A percentile compares a stretch with the other conserved stretches of the same genome.
These are phyloP conservation scores for Talaromyces liani DNA, from an alignment of 495 filamentous ascomycete species.

Conservation along the genomic window DNA sequence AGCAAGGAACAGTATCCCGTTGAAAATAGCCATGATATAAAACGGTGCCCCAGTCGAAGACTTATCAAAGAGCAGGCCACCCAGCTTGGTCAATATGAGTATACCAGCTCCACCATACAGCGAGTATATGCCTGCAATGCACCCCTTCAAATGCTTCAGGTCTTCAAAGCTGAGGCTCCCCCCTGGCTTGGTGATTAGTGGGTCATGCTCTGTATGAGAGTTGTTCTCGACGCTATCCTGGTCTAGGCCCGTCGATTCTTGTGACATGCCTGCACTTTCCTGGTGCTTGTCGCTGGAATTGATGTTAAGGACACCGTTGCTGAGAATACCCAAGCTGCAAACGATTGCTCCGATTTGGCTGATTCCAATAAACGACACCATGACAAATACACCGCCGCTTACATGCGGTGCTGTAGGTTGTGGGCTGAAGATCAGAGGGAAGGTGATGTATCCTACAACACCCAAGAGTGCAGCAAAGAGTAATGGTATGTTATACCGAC, in stretches of 20 bases:
- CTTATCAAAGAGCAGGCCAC: constrained; percentile 76
- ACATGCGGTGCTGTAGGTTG: constrained; percentile 53
- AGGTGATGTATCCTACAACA: constrained; percentile 64
- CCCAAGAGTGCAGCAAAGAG: constrained; percentile 63
- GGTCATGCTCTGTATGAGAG: constrained; percentile 22
- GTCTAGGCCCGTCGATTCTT: not conserved
- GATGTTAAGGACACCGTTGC: constrained; percentile 59
- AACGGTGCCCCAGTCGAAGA: constrained; percentile 70
- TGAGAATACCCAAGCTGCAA: constrained; percentile 79
- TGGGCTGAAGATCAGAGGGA: constrained; percentile 64
- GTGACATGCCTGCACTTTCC: not conserved
- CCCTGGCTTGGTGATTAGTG: constrained; percentile 19
- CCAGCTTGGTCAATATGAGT: constrained; percentile 81
- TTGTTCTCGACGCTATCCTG: constrained; percentile 14
- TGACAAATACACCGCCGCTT: constrained; percentile 58
- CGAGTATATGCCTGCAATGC: constrained; percentile 88
- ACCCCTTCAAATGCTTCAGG: constrained; percentile 65
- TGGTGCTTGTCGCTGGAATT: constrained; percentile 27
- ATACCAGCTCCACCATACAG: constrained; percentile 89
- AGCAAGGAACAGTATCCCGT: constrained; percentile 58
- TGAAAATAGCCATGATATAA: constrained; percentile 86
- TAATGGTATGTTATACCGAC: constrained; percentile 63
- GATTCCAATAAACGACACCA: constrained; percentile 72
- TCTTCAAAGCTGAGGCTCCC: not conserved
- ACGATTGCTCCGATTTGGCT: constrained; percentile 95